phyloP scores from a whole-genome alignment of 768 basidiomycete genomes.

The Leccinum subgranulosum region DNA sequence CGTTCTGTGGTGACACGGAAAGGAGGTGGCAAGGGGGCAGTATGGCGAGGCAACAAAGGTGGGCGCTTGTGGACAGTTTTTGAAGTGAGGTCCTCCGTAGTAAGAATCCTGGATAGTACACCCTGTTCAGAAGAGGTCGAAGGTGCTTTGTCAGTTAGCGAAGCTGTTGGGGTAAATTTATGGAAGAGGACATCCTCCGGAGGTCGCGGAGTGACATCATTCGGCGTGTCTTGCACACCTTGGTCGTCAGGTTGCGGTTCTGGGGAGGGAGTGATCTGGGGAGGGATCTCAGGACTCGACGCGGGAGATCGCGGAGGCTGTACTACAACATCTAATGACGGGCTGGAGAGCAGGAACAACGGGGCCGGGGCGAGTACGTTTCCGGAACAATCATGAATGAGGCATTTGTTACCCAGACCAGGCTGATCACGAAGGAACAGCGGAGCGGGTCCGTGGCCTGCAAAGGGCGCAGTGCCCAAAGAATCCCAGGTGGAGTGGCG shows the following conservation, averaged over 20 bases:
- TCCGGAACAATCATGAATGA: background rate
- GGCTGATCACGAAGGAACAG: constrained; percentile 14
- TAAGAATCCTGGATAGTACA: background rate
- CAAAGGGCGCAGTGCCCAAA: constrained; percentile 5
- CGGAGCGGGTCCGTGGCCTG: constrained; percentile 7
- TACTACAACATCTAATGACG: constrained; percentile 5
- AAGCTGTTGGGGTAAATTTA: constrained; percentile 9
- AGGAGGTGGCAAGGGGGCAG: constrained; percentile 17
- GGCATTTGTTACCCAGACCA: background rate
- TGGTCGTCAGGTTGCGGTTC: constrained; percentile 1
- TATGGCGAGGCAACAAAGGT: constrained; percentile 7
- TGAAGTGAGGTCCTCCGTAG: background rate
- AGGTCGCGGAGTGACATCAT: constrained; percentile 18
- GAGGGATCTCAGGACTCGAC: constrained; percentile 1
- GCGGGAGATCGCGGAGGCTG: constrained; percentile 6
- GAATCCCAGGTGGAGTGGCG: constrained; percentile 25
- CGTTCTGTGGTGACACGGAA: constrained; percentile 32
- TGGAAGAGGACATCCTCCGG: constrained; percentile 4
- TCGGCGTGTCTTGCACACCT: constrained; percentile 7
- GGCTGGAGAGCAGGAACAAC: constrained; percentile 11
- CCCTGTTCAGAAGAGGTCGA: constrained; percentile 1
- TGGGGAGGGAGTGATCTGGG: constrained; percentile 3
- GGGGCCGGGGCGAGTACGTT: constrained; percentile 15
- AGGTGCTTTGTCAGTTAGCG: background rate
- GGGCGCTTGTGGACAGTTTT: constrained; percentile 3